Evolutionary conservation across 2,329 filamentous ascomycete species (phyloP).

Genomic region (Triangularia verruculosa): DNA sequence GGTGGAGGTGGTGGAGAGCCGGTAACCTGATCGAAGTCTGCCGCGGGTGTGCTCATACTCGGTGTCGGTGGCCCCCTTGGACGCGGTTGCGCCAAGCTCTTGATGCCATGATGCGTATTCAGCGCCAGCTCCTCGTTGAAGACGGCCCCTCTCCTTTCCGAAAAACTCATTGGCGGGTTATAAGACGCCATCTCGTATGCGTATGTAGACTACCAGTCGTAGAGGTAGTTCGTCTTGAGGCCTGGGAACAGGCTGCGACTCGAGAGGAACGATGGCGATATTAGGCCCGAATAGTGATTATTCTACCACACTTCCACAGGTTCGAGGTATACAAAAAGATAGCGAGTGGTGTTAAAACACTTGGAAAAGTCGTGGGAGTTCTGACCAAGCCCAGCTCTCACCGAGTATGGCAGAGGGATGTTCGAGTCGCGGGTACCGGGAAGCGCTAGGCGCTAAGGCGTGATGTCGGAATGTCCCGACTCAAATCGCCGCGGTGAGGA

Average conservation of each 20-base stretch:
- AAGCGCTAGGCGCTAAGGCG: not conserved
- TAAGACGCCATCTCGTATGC: constrained; percentile 42
- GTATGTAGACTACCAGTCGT: not conserved
- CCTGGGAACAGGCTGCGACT: not conserved
- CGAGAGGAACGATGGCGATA: not conserved
- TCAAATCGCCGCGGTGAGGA: constrained; percentile 1
- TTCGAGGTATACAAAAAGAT: not conserved
- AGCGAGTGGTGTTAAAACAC: not conserved
- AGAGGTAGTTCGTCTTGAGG: not conserved
- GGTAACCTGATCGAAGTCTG: constrained; percentile 61
- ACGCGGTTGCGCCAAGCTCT: constrained; percentile 46
- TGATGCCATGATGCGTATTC: constrained; percentile 46
- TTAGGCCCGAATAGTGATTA: not conserved
- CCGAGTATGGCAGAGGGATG: not conserved
- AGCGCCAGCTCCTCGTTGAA: constrained; percentile 57
- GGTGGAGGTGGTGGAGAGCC: constrained; percentile 63
- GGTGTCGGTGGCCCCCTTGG: constrained; percentile 62
- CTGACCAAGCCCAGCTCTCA: not conserved
- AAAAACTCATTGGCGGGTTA: constrained; percentile 55
- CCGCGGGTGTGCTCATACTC: constrained; percentile 63
- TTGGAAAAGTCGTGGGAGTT: not conserved
- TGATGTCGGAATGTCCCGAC: constrained; percentile 3
- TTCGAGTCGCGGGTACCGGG: constrained; percentile 3
- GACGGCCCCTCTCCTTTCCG: constrained; percentile 58
- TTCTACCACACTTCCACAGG: not conserved